A percentile compares a stretch with the other conserved stretches of the same genome.
Evolutionary conservation across 306 rosid genomes (phyloP).

Genomic region (Sophora flavescens): DNA sequence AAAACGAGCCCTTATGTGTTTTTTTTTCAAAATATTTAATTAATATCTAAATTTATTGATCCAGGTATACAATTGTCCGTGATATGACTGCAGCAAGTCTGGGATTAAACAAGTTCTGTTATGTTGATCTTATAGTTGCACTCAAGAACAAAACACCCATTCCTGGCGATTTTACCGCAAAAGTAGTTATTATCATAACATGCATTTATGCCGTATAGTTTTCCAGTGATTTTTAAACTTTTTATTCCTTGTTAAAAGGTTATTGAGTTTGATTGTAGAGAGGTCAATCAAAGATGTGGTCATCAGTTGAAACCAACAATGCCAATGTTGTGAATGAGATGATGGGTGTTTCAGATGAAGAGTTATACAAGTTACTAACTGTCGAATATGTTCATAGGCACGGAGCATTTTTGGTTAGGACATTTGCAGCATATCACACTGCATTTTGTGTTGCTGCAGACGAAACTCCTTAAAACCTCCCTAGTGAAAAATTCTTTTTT

Average conservation of each 20-base stretch:
- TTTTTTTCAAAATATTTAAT: not conserved
- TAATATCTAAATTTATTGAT: slow-evolving; percentile 41
- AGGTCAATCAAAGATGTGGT: slow-evolving; percentile 82
- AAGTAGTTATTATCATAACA: slow-evolving; percentile 60
- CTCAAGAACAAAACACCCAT: slow-evolving; percentile 76
- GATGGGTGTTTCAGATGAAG: slow-evolving; percentile 88
- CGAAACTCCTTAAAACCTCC: too few relatives aligned
- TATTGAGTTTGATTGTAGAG: slow-evolving; percentile 90
- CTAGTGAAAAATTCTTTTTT: too few relatives aligned
- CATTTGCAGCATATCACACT: slow-evolving; percentile 72
- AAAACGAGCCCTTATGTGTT: not conserved
- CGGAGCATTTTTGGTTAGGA: slow-evolving; percentile 59
- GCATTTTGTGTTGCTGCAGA: slow-evolving; percentile 91
- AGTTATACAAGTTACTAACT: slow-evolving; percentile 88
- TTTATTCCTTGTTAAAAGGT: slow-evolving; percentile 63
- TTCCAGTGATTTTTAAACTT: slow-evolving; percentile 42
- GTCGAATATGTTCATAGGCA: slow-evolving; percentile 77
- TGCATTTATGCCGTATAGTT: slow-evolving; percentile 36
- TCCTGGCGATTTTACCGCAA: slow-evolving; percentile 78
- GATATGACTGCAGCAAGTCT: slow-evolving; percentile 99
- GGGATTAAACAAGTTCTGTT: slow-evolving; percentile 90
- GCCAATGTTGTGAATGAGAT: slow-evolving; percentile 83
- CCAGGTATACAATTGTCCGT: slow-evolving; percentile 86
- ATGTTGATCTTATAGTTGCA: slow-evolving; percentile 86
- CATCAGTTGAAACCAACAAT: slow-evolving; percentile 69